phyloP scores from a whole-genome alignment of 1,284 basidiomycete genomes.

The Inonotus obliquus region DNA sequence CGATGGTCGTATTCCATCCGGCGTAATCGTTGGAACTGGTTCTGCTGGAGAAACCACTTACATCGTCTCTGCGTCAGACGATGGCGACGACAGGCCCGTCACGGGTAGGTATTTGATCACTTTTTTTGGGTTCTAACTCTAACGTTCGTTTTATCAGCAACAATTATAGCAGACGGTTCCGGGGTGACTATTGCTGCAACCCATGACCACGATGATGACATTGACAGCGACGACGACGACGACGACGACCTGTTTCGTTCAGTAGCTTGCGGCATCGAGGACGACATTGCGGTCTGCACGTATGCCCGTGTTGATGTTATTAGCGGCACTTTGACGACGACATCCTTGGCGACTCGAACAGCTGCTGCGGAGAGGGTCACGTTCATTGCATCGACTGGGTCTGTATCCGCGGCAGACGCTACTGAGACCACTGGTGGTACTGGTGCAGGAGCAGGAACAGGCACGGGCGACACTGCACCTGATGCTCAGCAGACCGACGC shows the following conservation, averaged over 20 bases:
- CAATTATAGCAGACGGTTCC: neutral
- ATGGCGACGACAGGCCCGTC: neutral
- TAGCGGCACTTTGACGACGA: neutral
- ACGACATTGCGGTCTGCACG: neutral
- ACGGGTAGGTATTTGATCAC: neutral
- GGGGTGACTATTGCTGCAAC: neutral
- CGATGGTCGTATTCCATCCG: neutral
- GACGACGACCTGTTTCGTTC: neutral
- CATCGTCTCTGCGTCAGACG: neutral
- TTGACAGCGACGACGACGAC: neutral
- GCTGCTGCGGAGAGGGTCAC: neutral
- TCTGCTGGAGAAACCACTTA: neutral
- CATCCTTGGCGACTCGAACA: neutral
- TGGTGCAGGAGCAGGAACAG: neutral
- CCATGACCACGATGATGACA: neutral
- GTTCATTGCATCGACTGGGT: neutral
- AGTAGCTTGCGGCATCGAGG: neutral
- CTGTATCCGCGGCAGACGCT: neutral
- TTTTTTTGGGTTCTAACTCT: neutral
- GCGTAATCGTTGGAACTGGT: neutral
- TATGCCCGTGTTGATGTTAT: neutral
- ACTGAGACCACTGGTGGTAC: neutral
- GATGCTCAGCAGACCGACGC: too few species aligned
- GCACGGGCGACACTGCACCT: neutral
- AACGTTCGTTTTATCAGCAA: neutral